These are phyloP conservation scores for Flaveria trinervia DNA, from an alignment of 129 eudicot genomes.

Conservation along the genomic window DNA sequence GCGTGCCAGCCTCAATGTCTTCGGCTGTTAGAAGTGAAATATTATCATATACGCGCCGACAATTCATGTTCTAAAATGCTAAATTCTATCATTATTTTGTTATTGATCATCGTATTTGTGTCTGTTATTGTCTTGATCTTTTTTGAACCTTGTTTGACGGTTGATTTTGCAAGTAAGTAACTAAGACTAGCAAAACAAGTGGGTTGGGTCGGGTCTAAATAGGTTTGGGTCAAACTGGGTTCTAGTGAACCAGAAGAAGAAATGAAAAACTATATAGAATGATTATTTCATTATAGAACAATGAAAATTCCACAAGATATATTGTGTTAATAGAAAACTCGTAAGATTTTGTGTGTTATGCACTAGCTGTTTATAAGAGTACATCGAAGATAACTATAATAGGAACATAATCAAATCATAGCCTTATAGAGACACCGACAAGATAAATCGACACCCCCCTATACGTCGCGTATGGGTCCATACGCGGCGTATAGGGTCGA, in stretches of 20 bases:
- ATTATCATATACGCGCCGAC: neutral
- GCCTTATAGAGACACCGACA: too few relatives aligned
- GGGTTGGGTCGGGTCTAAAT: neutral
- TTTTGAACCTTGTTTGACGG: neutral
- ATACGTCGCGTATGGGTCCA: too few relatives aligned
- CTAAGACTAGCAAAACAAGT: neutral
- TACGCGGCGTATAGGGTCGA: too few relatives aligned
- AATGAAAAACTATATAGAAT: neutral
- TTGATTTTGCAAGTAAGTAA: neutral
- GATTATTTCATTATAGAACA: too few relatives aligned
- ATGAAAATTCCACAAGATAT: too few relatives aligned
- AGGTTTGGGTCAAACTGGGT: neutral
- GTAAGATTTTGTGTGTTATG: too few relatives aligned
- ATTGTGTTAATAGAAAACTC: too few relatives aligned
- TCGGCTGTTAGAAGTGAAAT: slow-evolving; percentile 60
- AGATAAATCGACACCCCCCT: too few relatives aligned
- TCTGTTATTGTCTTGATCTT: neutral
- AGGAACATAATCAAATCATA: too few relatives aligned
- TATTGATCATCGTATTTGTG: neutral
- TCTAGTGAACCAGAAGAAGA: neutral
- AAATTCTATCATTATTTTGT: slow-evolving; percentile 16
- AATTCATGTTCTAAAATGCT: neutral
- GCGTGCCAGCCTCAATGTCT: slow-evolving; percentile 81
- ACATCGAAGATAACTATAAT: too few relatives aligned
- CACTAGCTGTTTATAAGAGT: too few relatives aligned